These are phyloP conservation scores for Furcasterigmium furcatum DNA, from an alignment of 2,329 filamentous ascomycete genomes.

Conservation along the genomic window DNA sequence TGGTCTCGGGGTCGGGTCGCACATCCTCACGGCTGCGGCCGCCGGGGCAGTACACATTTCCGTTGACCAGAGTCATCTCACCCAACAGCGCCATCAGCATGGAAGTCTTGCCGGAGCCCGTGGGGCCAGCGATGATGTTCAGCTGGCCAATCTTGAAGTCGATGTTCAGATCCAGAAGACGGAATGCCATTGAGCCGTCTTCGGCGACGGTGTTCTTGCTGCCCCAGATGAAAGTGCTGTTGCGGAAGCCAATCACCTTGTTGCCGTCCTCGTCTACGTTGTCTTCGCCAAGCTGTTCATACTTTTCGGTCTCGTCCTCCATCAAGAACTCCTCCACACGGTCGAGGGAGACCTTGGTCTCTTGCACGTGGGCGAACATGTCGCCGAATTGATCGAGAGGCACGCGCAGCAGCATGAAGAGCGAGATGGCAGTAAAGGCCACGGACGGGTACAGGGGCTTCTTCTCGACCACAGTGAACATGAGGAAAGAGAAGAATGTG, in stretches of 20 bases:
- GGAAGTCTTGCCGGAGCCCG: conserved; percentile 93
- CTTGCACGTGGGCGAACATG: conserved; percentile 98
- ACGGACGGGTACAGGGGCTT: conserved; percentile 89
- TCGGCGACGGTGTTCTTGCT: conserved; percentile 57
- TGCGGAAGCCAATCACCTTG: conserved; percentile 77
- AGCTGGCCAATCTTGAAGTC: conserved; percentile 82
- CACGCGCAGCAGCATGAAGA: conserved; percentile 90
- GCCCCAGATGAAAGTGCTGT: conserved; percentile 89
- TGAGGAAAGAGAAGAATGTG: conserved; percentile 91
- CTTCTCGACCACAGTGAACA: conserved; percentile 87
- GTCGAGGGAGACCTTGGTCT: conserved; percentile 94
- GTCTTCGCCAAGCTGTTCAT: conserved; percentile 72
- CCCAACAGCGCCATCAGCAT: conserved; percentile 93
- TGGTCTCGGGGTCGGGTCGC: conserved; percentile 75
- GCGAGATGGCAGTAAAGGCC: conserved; percentile 92
- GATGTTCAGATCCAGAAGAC: conserved; percentile 78
- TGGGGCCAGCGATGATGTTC: conserved; percentile 90
- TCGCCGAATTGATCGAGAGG: conserved; percentile 94
- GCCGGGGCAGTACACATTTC: conserved; percentile 80
- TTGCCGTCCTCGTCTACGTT: conserved; percentile 67
- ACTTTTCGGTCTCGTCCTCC: conserved; percentile 96
- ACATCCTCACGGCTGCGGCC: conserved; percentile 84
- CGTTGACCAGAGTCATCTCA: conserved; percentile 86
- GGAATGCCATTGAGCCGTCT: conserved; percentile 72
- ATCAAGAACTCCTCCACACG: conserved; percentile 92